Evolutionary conservation across 176 grass and related monocot genomes (phyloP), one percentile per base, ranked within the genome.

Genomic region (Pharus latifolius): DNA sequence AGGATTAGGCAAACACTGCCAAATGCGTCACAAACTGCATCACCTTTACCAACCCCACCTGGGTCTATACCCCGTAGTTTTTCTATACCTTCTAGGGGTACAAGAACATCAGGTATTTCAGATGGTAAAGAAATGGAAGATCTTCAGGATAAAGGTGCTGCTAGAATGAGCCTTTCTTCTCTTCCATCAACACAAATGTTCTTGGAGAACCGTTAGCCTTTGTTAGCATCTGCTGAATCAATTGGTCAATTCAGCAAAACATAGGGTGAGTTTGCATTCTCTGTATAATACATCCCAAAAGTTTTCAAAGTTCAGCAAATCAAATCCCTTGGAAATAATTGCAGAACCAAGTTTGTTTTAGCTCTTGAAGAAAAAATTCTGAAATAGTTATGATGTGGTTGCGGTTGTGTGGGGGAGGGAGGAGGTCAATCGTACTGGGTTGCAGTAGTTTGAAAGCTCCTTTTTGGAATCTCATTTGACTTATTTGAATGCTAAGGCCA

Each of bases 51-150:
- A 43, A 83, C 75, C 8, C 95, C 90, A 0, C 82, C 95, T 30
- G 84, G 84, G 38, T 44, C 77, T 72, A 96, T 96, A 65, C 63
- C 84, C 40, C 95, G 95, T 1, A 99, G 95, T 78, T 99, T 90
- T 49, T 99, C 95, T 30, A 99, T 99, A 85, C 95, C 95, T 24
- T 92, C 92, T 62, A 86, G 87, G 63, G 68, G 82, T 65, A 68
- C 24, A 23, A 85, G 89, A 76, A 79, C 84, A 49, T 49, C 72
- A 52, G 71, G 49, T 26, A 51, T 85, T 58, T 75, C 82, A 57
- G 85, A 82, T 51, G 63, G 55, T 50, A 79, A 91, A 70, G 78
- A 81, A 56, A 65, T 60, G 41, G 87, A 90, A 32, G 87, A 59
- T 50, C 77, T 51, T 65, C 61, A 65, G n/a, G 76, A 73, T 41